Evolutionary conservation across 169 alveolate species (phyloP).

Genomic region (Plasmodium knowlesi): DNA sequence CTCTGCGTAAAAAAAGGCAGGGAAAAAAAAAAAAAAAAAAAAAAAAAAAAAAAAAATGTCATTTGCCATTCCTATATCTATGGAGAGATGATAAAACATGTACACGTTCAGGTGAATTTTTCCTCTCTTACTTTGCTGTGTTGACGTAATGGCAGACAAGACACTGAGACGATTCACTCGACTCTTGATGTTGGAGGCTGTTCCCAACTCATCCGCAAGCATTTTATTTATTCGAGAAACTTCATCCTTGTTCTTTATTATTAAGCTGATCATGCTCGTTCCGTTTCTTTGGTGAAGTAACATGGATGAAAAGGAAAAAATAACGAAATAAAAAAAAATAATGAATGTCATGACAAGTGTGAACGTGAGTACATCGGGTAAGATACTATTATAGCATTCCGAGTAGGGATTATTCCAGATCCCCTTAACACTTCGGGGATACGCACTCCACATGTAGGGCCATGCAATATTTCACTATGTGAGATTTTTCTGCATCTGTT

Average conservation of each 20-base stretch:
- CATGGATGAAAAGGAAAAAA: not conserved
- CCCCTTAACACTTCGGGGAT: not conserved
- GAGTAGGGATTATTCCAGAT: not conserved
- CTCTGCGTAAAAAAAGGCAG: conserved; percentile 73
- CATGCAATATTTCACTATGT: not conserved
- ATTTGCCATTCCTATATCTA: not conserved
- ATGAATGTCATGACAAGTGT: too few species aligned
- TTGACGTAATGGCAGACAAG: conserved; percentile 97
- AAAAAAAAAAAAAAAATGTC: not conserved
- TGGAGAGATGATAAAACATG: not conserved
- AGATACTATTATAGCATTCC: too few species aligned
- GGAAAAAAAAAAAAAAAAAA: not conserved
- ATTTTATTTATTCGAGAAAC: conserved; percentile 93
- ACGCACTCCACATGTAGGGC: not conserved
- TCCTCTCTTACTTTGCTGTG: conserved; percentile 94
- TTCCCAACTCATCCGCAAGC: conserved; percentile 96
- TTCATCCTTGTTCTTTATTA: conserved; percentile 97
- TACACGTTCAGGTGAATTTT: not conserved
- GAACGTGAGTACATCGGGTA: too few species aligned
- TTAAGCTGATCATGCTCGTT: conserved; percentile 97
- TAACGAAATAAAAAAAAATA: too few species aligned
- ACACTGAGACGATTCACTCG: conserved; percentile 98
- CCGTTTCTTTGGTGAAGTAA: conserved; percentile 88
- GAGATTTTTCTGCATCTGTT: not conserved
- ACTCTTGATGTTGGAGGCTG: conserved; percentile 98